Evolutionary conservation across 345 rosid genomes (phyloP).

Genomic region (Syzygium oleosum): DNA sequence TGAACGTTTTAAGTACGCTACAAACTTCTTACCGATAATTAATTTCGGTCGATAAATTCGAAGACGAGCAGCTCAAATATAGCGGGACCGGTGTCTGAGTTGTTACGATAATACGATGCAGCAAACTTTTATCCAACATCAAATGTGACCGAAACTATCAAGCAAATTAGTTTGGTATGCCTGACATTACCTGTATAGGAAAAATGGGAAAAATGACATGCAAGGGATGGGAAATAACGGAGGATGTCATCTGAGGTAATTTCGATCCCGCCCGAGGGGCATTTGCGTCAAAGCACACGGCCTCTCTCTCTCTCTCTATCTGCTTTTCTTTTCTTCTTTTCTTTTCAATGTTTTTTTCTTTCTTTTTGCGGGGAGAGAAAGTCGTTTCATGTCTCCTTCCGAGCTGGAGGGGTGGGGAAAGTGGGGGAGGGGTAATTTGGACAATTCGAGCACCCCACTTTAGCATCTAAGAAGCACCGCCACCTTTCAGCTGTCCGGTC

Average conservation of each 20-base stretch:
- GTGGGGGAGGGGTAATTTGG: background rate
- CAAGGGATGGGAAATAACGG: background rate
- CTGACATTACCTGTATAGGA: background rate
- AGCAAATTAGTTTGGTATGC: background rate
- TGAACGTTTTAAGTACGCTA: background rate
- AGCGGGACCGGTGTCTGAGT: rapidly evolving
- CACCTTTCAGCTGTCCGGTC: background rate
- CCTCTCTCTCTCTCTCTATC: background rate
- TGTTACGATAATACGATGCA: background rate
- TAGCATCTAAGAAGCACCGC: background rate
- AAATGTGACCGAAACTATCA: background rate
- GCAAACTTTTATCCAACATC: rapidly evolving
- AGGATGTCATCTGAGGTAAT: background rate
- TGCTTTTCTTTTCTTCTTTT: background rate
- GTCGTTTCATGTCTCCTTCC: background rate
- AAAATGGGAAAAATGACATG: background rate
- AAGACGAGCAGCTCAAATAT: rapidly evolving
- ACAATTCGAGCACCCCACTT: background rate
- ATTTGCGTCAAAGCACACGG: background rate
- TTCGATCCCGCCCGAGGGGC: background rate
- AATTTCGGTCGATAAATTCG: rapidly evolving
- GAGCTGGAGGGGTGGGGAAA: too few relatives aligned
- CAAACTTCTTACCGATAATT: rapidly evolving
- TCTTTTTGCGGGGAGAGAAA: background rate
- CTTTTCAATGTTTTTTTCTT: background rate